phyloP scores from a whole-genome alignment of 306 rosid species.

The Phaseolus lunatus region DNA sequence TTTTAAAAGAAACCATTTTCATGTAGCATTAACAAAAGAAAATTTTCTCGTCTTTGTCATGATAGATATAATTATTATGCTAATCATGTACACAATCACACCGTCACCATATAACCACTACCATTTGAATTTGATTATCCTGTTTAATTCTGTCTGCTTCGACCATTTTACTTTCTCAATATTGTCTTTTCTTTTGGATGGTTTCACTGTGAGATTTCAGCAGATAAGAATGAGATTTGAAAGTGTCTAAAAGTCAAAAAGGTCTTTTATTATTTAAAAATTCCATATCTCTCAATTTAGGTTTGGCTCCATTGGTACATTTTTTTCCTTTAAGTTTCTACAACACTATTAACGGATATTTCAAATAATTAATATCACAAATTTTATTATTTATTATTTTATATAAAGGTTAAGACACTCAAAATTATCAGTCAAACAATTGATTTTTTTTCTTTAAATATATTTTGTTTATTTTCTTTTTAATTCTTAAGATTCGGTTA shows the following conservation, averaged over 20 bases:
- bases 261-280: neutral
- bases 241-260: constrained; percentile 48
- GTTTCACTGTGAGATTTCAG: constrained; percentile 30
- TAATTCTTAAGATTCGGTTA: no score
- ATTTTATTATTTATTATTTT: no score
- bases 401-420: no score
- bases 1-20: neutral
- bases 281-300: constrained; percentile 44
- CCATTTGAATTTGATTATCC: constrained; percentile 40
- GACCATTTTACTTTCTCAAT: constrained; percentile 43
- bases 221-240: constrained; percentile 49
- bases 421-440: no score
- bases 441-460: no score
- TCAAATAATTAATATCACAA: neutral
- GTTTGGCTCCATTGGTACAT: constrained; percentile 24
- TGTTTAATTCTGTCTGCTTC: constrained; percentile 39
- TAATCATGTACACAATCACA: constrained; percentile 51
- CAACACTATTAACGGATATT: neutral
- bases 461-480: no score
- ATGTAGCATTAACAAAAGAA: neutral
- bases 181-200: constrained; percentile 44
- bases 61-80: constrained; percentile 47
- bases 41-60: constrained; percentile 42
- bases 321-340: neutral
- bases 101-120: constrained; percentile 54